These are phyloP conservation scores for Sarocladium oryzae DNA, from an alignment of 2,329 filamentous ascomycete species.

Conservation along the genomic window DNA sequence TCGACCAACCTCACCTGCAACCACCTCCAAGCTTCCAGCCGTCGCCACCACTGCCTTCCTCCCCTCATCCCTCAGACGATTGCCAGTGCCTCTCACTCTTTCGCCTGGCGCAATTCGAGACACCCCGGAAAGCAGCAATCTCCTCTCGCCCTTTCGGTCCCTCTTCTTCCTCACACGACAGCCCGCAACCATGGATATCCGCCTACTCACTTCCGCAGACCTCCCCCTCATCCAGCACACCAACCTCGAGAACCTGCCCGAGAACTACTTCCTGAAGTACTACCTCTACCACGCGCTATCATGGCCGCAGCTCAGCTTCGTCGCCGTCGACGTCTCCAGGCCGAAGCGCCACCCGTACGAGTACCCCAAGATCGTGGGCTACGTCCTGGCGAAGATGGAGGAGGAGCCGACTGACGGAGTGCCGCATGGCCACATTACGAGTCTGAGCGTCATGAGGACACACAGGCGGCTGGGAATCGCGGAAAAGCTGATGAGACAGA, in stretches of 20 bases:
- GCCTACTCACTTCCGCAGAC: slow-evolving; percentile 74
- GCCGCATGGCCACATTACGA: slow-evolving; percentile 94
- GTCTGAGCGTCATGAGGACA: slow-evolving; percentile 90
- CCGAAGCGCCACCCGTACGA: slow-evolving; percentile 73
- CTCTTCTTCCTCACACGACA: not conserved
- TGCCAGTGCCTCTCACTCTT: not conserved
- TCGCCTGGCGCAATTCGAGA: too few species aligned
- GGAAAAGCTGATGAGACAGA: slow-evolving; percentile 96
- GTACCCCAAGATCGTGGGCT: slow-evolving; percentile 96
- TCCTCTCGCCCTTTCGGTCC: not conserved
- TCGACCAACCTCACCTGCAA: too few species aligned
- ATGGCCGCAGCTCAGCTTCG: slow-evolving; percentile 95
- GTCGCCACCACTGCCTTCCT: too few species aligned
- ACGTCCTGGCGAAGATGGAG: slow-evolving; percentile 99
- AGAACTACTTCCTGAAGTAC: slow-evolving; percentile 99
- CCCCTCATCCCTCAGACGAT: not conserved
- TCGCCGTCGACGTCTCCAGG: slow-evolving; percentile 85
- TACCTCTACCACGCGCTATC: slow-evolving; percentile 98
- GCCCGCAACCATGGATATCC: slow-evolving; percentile 70
- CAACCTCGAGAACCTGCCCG: slow-evolving; percentile 97
- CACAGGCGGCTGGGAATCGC: slow-evolving; percentile 86
- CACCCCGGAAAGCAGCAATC: too few species aligned
- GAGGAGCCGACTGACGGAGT: slow-evolving; percentile 90
- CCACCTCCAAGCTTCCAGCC: too few species aligned
- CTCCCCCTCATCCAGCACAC: slow-evolving; percentile 93